These are phyloP conservation scores for Ceratocystis papillata DNA, from an alignment of 2,329 filamentous ascomycete species.

Conservation along the genomic window DNA sequence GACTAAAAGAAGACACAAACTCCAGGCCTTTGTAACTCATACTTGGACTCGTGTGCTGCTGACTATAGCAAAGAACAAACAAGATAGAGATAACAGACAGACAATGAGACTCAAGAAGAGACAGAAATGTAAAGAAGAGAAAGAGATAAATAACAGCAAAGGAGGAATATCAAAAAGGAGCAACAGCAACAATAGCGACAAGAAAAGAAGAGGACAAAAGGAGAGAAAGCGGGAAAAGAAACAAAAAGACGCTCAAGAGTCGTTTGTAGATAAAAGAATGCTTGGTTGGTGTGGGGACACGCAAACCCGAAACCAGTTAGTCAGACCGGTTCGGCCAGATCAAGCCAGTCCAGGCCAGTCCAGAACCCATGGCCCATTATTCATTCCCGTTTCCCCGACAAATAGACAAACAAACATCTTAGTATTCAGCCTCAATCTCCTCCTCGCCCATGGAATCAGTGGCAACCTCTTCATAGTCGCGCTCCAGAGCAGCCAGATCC, in stretches of 20 bases:
- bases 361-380: background rate
- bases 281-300: background rate
- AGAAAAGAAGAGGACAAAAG: background rate
- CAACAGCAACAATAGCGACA: background rate
- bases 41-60: background rate
- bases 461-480: slow-evolving; percentile 97
- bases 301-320: background rate
- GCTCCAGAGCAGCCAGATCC: slow-evolving; percentile 93
- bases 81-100: slow-evolving; percentile 1
- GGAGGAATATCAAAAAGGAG: background rate
- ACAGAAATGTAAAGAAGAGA: background rate
- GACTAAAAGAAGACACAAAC: slow-evolving; percentile 17
- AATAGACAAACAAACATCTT: slow-evolving; percentile 32
- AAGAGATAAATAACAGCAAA: background rate
- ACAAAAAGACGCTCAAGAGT: background rate
- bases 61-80: slow-evolving; percentile 8
- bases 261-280: slow-evolving; percentile 4
- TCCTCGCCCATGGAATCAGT: slow-evolving; percentile 86
- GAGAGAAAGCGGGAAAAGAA: slow-evolving; percentile 13
- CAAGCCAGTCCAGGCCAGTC: background rate
- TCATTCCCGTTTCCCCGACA: slow-evolving; percentile 13
- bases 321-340: background rate
- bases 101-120: slow-evolving; percentile 1
- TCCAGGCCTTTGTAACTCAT: slow-evolving; percentile 23
- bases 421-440: slow-evolving; percentile 86